Evolutionary conservation across 768 basidiomycete genomes (phyloP), one percentile per base, ranked within the genome.

Genomic region (Lentinula aciculospora): DNA sequence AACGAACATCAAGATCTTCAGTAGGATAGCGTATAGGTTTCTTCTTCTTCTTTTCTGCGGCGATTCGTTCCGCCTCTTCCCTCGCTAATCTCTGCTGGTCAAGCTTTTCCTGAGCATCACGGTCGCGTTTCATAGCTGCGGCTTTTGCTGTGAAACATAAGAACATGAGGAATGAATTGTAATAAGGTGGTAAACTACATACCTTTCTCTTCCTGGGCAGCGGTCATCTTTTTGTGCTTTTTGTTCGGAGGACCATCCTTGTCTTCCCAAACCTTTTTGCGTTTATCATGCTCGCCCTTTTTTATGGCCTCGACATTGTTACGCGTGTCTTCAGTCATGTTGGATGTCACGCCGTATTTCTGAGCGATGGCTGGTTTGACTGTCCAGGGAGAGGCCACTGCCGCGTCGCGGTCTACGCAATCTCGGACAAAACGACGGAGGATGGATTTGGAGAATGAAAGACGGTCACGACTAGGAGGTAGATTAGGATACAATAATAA

Each of bases 361-460:
- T 81, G 81, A 1, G 94, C 95, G 57, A 98, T 89, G 5, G 78
- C 73, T 1, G 83, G 83, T 69, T 98, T 98, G 29, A 98, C 94
- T 1, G 86, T 88, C 97, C 97, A 99, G 5, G 97, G 96, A 1
- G 93, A 92, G 7, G 93, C 94, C 27, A 96, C 88, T 8, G 92
- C 89, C 15, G 93, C 81, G 63, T 96, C 94, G 32, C 97, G 86
- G 65, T 92, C 89, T 2, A 99, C 89, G 65, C 94, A 96, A 67
- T 98, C 97, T 61, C 92, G 87, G 58, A 99, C 91, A 72, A 96
- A 98, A 15, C 94, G 88, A 62, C 94, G 92, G 28, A 99, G 83
- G 64, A 98, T 96, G 17, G 94, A 94, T 71, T 98, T 98, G 28
- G 94, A 96, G 73, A 98, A 98, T 19, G 93, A 86, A 19, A 96